phyloP scores from a whole-genome alignment of 192 early-diverging fungal species.

The Coemansia asiatica region DNA sequence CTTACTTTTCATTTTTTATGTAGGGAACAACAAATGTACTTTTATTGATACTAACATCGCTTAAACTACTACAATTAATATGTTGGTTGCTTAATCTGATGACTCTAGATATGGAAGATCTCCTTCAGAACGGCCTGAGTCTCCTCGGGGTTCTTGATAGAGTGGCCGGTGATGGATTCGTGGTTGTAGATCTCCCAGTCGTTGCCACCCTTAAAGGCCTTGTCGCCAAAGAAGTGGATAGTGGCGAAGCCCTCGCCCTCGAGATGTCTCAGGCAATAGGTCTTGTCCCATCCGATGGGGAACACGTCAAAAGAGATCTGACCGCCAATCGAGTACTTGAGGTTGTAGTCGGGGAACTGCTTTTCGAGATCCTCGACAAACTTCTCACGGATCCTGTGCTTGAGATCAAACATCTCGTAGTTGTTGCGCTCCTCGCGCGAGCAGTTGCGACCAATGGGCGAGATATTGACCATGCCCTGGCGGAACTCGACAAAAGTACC shows the following conservation, averaged over 20 bases:
- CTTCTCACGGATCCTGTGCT: conserved; percentile 78
- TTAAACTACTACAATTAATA: not conserved
- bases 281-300: conserved; percentile 99
- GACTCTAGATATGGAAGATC: conserved; percentile 58
- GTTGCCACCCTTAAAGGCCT: conserved; percentile 95
- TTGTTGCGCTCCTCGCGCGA: conserved; percentile 83
- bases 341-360: conserved; percentile 78
- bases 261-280: conserved; percentile 92
- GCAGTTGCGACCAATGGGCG: conserved; percentile 96
- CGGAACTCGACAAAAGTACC: conserved; percentile 99
- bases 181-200: conserved; percentile 96
- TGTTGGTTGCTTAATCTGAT: not conserved
- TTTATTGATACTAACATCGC: not conserved
- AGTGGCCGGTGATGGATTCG: conserved; percentile 76
- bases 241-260: conserved; percentile 81
- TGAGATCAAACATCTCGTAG: conserved; percentile 88
- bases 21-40: not conserved
- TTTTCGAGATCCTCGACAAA: conserved; percentile 81
- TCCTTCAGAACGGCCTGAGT: conserved; percentile 81
- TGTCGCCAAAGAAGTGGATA: conserved; percentile 99
- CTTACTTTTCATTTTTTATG: not conserved
- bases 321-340: conserved; percentile 97
- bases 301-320: conserved; percentile 99
- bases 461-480: conserved; percentile 98
- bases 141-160: conserved; percentile 80